Evolutionary conservation across 1,284 basidiomycete genomes (phyloP).

Genomic region (Ustilago shanxiensis): DNA sequence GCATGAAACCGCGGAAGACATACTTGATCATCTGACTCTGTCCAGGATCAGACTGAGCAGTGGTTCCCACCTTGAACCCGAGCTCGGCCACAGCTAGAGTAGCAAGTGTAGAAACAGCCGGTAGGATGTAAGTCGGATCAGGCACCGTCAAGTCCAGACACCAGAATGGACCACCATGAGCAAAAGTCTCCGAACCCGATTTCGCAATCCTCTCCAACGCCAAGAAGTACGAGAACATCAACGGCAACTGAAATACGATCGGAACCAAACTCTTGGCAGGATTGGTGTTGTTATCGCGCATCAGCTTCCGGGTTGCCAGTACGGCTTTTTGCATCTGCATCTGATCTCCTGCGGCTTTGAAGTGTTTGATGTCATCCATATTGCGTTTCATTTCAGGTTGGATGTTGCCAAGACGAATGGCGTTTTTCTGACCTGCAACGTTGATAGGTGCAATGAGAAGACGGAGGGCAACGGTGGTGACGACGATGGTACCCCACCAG

Average conservation of each 20-base stretch:
- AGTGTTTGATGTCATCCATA: constrained; percentile 74
- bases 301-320: constrained; percentile 77
- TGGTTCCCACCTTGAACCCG: constrained; percentile 75
- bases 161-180: constrained; percentile 82
- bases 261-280: constrained; percentile 77
- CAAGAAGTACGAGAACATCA: constrained; percentile 88
- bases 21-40: constrained; percentile 80
- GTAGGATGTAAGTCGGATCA: constrained; percentile 85
- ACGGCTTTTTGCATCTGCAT: constrained; percentile 75
- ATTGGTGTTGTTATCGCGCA: constrained; percentile 80
- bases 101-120: constrained; percentile 76
- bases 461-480: constrained; percentile 80
- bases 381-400: constrained; percentile 76
- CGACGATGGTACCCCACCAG: constrained; percentile 75
- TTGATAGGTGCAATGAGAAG: constrained; percentile 79
- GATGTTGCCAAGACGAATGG: constrained; percentile 79
- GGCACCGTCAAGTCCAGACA: constrained; percentile 82
- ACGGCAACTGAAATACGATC: constrained; percentile 79
- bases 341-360: constrained; percentile 74
- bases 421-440: constrained; percentile 78
- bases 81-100: constrained; percentile 79
- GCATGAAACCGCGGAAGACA: constrained; percentile 76
- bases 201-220: constrained; percentile 81
- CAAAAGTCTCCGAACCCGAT: constrained; percentile 80
- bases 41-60: constrained; percentile 20